phyloP scores from a whole-genome alignment of 2,329 filamentous ascomycete genomes.

The Sporothrix schenckii region DNA sequence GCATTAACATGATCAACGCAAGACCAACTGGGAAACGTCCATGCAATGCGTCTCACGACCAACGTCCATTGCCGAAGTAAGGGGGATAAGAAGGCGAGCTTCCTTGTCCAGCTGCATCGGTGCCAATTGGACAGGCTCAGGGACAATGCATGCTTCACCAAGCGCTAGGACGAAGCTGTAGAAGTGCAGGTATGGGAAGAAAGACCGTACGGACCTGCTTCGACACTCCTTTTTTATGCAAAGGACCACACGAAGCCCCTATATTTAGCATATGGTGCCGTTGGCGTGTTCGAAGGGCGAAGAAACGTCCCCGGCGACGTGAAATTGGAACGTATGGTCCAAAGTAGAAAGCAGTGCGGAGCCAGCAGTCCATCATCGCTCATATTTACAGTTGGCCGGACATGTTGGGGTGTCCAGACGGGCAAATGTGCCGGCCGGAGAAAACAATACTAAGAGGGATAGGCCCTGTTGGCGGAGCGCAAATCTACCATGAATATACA shows the following conservation, averaged over 20 bases:
- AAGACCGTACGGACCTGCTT: background rate
- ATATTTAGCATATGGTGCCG: background rate
- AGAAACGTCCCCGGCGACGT: no score
- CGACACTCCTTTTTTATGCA: background rate
- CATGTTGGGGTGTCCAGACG: slow-evolving; percentile 14
- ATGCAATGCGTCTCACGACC: slow-evolving; percentile 14
- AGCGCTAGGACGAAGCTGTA: slow-evolving; percentile 8
- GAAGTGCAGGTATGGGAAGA: background rate
- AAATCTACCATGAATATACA: background rate
- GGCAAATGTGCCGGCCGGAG: slow-evolving; percentile 14
- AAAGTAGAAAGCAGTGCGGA: slow-evolving; percentile 11
- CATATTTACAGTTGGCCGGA: background rate
- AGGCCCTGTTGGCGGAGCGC: background rate
- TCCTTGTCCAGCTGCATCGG: no score
- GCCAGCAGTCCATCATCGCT: background rate
- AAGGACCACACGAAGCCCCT: background rate
- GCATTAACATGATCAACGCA: slow-evolving; percentile 13
- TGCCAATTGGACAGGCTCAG: no score
- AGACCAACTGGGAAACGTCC: background rate
- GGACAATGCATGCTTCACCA: background rate
- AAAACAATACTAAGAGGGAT: background rate
- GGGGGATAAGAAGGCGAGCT: background rate
- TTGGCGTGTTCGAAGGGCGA: background rate
- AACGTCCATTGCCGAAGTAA: background rate
- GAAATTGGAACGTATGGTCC: background rate